Base-by-base conservation (phyloP, 2,329 filamentous ascomycete species). In the Neofusicoccum cordaticola region DNA sequence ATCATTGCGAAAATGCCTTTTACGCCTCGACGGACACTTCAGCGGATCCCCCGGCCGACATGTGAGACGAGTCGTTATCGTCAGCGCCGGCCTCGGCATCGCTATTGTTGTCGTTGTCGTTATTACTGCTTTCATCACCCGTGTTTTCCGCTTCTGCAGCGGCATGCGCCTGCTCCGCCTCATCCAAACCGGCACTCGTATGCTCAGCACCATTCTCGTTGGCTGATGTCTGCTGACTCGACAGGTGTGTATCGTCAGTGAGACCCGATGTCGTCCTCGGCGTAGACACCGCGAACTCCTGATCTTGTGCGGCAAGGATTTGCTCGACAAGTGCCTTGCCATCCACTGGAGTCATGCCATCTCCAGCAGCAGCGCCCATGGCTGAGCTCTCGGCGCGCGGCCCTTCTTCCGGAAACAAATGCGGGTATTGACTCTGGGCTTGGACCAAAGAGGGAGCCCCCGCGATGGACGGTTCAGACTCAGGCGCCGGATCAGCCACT, bases 361-460 rank as follows among this genome's bases (percentile, higher is more conserved):
- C 56, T 9, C 56, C 56, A 19, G 56, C 27, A 19, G 61, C 61
- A n/a, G 61, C 61, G n/a, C 61, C 61, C 61, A 63, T 63, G 5
- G 61, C 61, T 2, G 61, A 63, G 9, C 61, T 63, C 48, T 63
- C 61, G 9, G 61, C 61, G 12, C 50, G 50, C 12, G 61, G 56
- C 12, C 42, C 56, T 17, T 60, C 56, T n/a, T 60, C 42, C n/a
- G 56, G 56, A 17, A 60, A 60, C 31, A 60, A 12, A 17, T 60
- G 13, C 2, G 56, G 56, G n/a, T 60, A 60, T 27, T 63, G 61
- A 39, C 37, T 22, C 5, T 53, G 61, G 8, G 47, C 13, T 17
- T 62, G 47, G 9, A 45, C 8, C 34, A 39, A 53, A 15, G 48
- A 19, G 4, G 39, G 61, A 41, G 13, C 34, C 7, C 11, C 34